These are phyloP conservation scores for Colletotrichum magnum DNA, from an alignment of 2,329 filamentous ascomycete species.

Conservation along the genomic window DNA sequence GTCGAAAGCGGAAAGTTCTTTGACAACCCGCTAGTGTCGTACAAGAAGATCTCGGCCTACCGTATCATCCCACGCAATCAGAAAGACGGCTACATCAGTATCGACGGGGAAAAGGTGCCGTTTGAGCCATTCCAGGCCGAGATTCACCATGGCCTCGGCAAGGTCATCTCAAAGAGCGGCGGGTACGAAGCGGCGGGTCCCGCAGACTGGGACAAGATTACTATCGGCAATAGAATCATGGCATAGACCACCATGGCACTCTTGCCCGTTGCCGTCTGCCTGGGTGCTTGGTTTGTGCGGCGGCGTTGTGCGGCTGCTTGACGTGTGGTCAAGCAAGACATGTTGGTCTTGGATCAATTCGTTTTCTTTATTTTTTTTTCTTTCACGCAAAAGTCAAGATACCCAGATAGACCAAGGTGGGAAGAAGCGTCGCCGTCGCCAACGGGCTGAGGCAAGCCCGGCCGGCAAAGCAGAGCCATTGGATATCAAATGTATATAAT, in stretches of 20 bases:
- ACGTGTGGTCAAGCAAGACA: too few relatives aligned
- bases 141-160: slow-evolving; percentile 85
- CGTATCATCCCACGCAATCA: slow-evolving; percentile 83
- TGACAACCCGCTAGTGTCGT: slow-evolving; percentile 81
- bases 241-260: slow-evolving; percentile 24
- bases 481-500: slow-evolving; percentile 36
- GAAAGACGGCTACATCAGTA: slow-evolving; percentile 87
- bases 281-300: too few relatives aligned
- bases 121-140: slow-evolving; percentile 95
- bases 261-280: background rate
- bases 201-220: slow-evolving; percentile 62
- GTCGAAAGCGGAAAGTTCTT: slow-evolving; percentile 84
- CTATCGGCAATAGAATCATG: slow-evolving; percentile 47
- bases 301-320: too few relatives aligned
- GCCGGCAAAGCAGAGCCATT: slow-evolving; percentile 28
- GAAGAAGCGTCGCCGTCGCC: slow-evolving; percentile 21
- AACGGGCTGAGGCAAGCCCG: slow-evolving; percentile 1
- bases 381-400: slow-evolving; percentile 32
- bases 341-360: too few relatives aligned
- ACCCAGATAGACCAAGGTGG: slow-evolving; percentile 39
- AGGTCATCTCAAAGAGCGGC: slow-evolving; percentile 84
- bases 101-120: slow-evolving; percentile 90
- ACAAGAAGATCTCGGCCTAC: slow-evolving; percentile 90
- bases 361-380: background rate
- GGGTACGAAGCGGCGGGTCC: slow-evolving; percentile 78